phyloP scores from a whole-genome alignment of 2,329 filamentous ascomycete species.

The Pestalotiopsis sp. region DNA sequence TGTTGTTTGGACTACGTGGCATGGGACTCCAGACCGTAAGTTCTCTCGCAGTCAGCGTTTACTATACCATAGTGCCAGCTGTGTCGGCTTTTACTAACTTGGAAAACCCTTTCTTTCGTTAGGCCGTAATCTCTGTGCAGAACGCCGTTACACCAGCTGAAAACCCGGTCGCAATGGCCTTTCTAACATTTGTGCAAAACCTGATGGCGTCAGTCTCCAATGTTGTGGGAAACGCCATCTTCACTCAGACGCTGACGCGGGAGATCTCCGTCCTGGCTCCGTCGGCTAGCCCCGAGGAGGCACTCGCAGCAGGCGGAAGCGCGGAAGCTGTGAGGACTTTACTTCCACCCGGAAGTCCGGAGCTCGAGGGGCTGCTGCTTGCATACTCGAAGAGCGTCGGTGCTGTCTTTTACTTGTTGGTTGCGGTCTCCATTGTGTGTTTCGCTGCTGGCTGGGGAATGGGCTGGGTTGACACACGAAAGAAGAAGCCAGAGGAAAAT shows the following conservation, averaged over 20 bases:
- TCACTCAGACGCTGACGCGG: slow-evolving; percentile 25
- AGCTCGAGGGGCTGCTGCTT: slow-evolving; percentile 25
- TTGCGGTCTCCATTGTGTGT: slow-evolving; percentile 22
- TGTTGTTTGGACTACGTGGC: slow-evolving; percentile 29
- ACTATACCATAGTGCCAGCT: too few species aligned
- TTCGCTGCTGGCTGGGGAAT: slow-evolving; percentile 14
- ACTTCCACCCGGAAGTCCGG: slow-evolving; percentile 24
- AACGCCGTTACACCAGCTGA: slow-evolving; percentile 25
- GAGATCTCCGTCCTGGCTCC: slow-evolving; percentile 25
- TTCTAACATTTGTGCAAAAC: slow-evolving; percentile 31
- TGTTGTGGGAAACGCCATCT: slow-evolving; percentile 30
- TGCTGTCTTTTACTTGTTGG: slow-evolving; percentile 28
- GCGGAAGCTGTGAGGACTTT: slow-evolving; percentile 29
- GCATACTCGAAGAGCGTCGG: slow-evolving; percentile 26
- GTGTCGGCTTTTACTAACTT: neutral
- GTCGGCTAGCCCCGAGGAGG: slow-evolving; percentile 23
- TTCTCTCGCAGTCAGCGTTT: neutral
- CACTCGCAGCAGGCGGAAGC: slow-evolving; percentile 28
- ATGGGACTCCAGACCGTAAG: slow-evolving; percentile 25
- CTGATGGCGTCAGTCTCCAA: slow-evolving; percentile 26
- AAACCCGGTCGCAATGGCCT: slow-evolving; percentile 26
- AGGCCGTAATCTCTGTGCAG: slow-evolving; percentile 30
- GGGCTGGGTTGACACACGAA: slow-evolving; percentile 7
- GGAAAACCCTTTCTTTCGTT: neutral
- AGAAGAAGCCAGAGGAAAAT: neutral